Evolutionary conservation across 306 rosid genomes (phyloP).

Genomic region (Fragaria iinumae): DNA sequence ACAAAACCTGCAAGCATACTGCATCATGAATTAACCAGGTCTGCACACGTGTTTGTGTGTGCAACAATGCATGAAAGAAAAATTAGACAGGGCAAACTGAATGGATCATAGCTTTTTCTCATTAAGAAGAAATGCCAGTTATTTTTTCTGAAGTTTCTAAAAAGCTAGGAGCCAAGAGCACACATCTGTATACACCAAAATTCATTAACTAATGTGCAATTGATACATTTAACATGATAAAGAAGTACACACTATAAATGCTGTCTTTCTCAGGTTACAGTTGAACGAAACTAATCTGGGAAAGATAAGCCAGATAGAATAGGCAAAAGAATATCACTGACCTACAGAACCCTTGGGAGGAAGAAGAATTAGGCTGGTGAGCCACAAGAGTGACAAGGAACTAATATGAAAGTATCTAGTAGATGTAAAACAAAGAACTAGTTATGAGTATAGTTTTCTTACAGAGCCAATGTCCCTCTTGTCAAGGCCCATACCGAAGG

Average conservation of each 20-base stretch:
- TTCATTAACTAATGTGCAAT: background rate
- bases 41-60: background rate
- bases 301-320: background rate
- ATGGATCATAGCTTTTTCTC: background rate
- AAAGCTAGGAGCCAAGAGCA: slow-evolving; percentile 7
- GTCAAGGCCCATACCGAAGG: slow-evolving; percentile 98
- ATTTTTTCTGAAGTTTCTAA: background rate
- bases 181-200: slow-evolving; percentile 16
- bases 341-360: background rate
- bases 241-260: slow-evolving; percentile 5
- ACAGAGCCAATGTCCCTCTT: slow-evolving; percentile 95
- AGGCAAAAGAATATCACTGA: background rate
- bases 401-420: background rate
- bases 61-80: background rate
- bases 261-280: slow-evolving; percentile 22
- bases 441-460: slow-evolving; percentile 37
- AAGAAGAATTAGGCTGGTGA: background rate
- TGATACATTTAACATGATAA: slow-evolving; percentile 20
- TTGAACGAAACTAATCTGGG: background rate
- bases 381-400: background rate
- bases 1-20: slow-evolving; percentile 14
- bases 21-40: background rate
- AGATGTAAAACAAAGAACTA: slow-evolving; percentile 20
- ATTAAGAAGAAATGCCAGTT: background rate
- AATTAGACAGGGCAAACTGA: background rate